Evolutionary conservation across 1,284 basidiomycete species (phyloP).

Genomic region (Earliella scabrosa): DNA sequence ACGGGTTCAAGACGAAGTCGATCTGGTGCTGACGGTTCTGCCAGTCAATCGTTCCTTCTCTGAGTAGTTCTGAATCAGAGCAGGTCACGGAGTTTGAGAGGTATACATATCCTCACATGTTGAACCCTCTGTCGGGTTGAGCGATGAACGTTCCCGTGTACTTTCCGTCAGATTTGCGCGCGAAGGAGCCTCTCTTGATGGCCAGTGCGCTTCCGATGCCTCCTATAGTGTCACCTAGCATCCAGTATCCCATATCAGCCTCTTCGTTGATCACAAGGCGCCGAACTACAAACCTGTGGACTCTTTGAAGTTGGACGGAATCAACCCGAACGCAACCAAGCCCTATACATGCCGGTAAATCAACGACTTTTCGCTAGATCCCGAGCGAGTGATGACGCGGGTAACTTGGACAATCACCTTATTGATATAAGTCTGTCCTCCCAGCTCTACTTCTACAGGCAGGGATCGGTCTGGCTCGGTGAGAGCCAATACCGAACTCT

Average conservation of each 20-base stretch:
- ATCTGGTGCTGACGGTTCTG: conserved; percentile 61
- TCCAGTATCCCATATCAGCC: neutral
- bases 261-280: neutral
- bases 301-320: conserved; percentile 42
- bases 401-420: conserved; percentile 26
- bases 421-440: conserved; percentile 33
- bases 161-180: conserved; percentile 29
- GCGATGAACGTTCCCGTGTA: conserved; percentile 48
- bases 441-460: conserved; percentile 24
- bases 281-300: conserved; percentile 35
- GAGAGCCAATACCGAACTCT: neutral
- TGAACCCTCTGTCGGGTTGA: conserved; percentile 54
- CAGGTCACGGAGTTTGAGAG: neutral
- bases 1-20: conserved; percentile 62
- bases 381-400: neutral
- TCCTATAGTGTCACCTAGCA: conserved; percentile 39
- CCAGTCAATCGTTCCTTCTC: conserved; percentile 60
- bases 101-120: conserved; percentile 34
- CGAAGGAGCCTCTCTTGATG: conserved; percentile 36
- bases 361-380: conserved; percentile 4
- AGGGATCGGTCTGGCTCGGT: conserved; percentile 26
- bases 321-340: conserved; percentile 42
- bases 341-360: conserved; percentile 29
- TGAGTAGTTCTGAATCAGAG: conserved; percentile 20
- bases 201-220: conserved; percentile 44